These are phyloP conservation scores for Fusarium dimerum DNA, from an alignment of 2,329 filamentous ascomycete genomes.

Conservation along the genomic window DNA sequence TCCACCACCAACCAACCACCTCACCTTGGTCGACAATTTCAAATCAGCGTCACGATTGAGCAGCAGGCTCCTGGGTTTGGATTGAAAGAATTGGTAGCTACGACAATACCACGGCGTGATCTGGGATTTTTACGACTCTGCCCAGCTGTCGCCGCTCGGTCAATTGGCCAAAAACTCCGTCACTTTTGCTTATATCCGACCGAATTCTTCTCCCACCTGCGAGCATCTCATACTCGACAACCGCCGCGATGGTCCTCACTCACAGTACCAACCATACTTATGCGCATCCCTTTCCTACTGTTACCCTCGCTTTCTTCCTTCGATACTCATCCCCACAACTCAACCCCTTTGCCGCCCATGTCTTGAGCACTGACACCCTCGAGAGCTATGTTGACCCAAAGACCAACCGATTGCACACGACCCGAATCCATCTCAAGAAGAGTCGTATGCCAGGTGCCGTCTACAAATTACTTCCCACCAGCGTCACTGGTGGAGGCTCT, in stretches of 20 bases:
- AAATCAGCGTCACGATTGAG: conserved; percentile 15
- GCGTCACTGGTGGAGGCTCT: conserved; percentile 63
- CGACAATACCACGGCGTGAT: conserved; percentile 1
- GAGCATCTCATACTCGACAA: conserved; percentile 14
- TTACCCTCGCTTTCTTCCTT: conserved; percentile 86
- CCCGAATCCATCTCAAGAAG: conserved; percentile 79
- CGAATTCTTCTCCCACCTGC: conserved; percentile 7
- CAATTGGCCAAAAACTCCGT: conserved; percentile 16
- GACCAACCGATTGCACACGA: conserved; percentile 76
- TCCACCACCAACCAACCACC: conserved; percentile 28
- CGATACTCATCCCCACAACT: conserved; percentile 72
- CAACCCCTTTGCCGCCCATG: conserved; percentile 81
- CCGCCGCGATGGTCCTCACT: conserved; percentile 59
- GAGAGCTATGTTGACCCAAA: conserved; percentile 69
- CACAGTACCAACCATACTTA: conserved; percentile 71
- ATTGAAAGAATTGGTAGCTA: conserved; percentile 6
- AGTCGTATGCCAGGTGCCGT: conserved; percentile 75
- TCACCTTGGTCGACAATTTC: conserved; percentile 14
- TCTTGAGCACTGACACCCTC: conserved; percentile 82
- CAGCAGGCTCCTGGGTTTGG: conserved; percentile 15
- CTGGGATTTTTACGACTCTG: conserved; percentile 3
- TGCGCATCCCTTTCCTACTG: conserved; percentile 79
- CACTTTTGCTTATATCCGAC: conserved; percentile 2
- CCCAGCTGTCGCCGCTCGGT: background rate
- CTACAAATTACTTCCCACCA: conserved; percentile 72